Evolutionary conservation across 768 basidiomycete genomes (phyloP), one percentile per base, ranked within the genome.

Genomic region (Dioszegia hungarica): DNA sequence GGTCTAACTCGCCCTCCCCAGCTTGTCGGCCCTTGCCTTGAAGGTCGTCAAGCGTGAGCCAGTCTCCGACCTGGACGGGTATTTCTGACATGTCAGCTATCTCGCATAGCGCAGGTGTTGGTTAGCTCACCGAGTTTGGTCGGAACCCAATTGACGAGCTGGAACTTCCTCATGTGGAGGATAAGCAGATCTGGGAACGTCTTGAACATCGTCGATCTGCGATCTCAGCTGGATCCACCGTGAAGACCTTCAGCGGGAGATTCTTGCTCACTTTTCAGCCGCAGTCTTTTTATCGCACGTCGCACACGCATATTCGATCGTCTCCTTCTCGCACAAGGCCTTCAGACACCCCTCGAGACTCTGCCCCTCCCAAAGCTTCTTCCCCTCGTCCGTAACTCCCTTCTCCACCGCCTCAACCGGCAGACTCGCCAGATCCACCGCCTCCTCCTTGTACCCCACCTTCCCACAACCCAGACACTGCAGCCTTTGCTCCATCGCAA

Each of bases 81-180:
- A 98, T 89, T 60, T 95, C 94, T 92, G 56, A 29, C 28, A 14
- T 17, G 5, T 64, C 40, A 67, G 57, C 58, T 61, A n/a, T 40
- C 14, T 8, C n/a, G 22, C 14, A 9, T 24, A n/a, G 27, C 22
- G 34, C 12, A 14, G 11, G 19, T 31, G 9, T 41, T 49, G 5
- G 24, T 41, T 24, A 27, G 63, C 84, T 17, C 60, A 90, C 91
- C 90, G 27, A 98, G 81, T 77, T 99, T 99, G 2, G 86, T 82
- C 0, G 95, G 95, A 0, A 99, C 90, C 95, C 95, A 98, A 64
- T 91, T 90, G 38, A 91, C 86, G 3, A 94, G 82, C 75, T 92
- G 89, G 79, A 95, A 97, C 67, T 94, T 94, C 71, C 88, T 89
- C 39, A 90, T 86, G 61, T 95, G 93, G 1, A 99, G 75, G 8